phyloP scores from a whole-genome alignment of 2,329 filamentous ascomycete genomes.

The Colletotrichum somersetense region DNA sequence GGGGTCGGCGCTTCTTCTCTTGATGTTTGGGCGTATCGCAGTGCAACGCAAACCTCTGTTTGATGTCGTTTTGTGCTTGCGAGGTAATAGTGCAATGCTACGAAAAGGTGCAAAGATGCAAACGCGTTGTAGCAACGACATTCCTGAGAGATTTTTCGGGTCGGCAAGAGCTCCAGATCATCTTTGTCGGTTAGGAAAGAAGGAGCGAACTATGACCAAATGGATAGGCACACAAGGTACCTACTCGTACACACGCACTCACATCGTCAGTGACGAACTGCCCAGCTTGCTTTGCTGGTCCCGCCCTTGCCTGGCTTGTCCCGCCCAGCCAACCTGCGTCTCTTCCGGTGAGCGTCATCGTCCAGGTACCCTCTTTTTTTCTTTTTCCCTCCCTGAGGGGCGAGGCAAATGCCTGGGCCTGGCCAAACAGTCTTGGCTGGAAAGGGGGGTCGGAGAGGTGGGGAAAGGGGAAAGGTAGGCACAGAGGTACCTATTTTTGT shows the following conservation, averaged over 20 bases:
- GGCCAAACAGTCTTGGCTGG: slow-evolving; percentile 19
- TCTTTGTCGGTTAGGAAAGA: not conserved
- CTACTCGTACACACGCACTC: not conserved
- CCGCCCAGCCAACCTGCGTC: slow-evolving; percentile 4
- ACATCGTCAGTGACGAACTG: not conserved
- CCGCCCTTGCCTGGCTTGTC: not conserved
- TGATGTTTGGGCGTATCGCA: not conserved
- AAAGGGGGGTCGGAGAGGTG: not conserved
- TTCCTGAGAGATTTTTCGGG: not conserved
- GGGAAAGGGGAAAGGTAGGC: not conserved
- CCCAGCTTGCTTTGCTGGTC: not conserved
- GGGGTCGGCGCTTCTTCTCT: not conserved
- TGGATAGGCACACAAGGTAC: not conserved
- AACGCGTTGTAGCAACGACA: not conserved
- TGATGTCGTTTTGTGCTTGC: not conserved
- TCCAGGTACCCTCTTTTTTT: slow-evolving; percentile 1
- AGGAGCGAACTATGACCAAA: not conserved
- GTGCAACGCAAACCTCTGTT: not conserved
- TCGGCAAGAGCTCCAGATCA: slow-evolving; percentile 2
- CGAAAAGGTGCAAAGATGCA: slow-evolving; percentile 8
- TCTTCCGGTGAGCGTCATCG: slow-evolving; percentile 34
- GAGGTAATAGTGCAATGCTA: not conserved
- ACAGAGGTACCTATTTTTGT: not conserved
- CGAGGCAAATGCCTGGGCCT: slow-evolving; percentile 31
- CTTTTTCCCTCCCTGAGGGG: not conserved